Evolutionary conservation across 1,284 basidiomycete species (phyloP).

Genomic region (Cutaneotrichosporon dermatis): DNA sequence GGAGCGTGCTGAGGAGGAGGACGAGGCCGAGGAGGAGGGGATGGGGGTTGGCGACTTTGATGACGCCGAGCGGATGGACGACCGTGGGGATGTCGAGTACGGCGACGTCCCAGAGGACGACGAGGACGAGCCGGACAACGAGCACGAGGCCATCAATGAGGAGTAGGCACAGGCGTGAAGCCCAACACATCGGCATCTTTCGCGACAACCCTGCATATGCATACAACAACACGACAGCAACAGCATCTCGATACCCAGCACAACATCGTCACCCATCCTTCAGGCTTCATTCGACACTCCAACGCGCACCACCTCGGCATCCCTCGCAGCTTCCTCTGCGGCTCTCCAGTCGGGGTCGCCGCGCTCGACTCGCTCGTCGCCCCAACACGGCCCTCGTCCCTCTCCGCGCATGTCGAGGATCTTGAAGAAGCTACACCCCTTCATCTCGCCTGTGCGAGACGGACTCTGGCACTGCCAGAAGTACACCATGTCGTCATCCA

Average conservation of each 20-base stretch:
- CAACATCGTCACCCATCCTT: not conserved
- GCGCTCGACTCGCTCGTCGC: not conserved
- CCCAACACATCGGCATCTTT: too few species aligned
- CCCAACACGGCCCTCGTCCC: constrained; percentile 54
- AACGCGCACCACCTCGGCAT: too few species aligned
- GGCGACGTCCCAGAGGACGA: constrained; percentile 34
- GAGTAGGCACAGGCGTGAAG: not conserved
- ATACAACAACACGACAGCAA: not conserved
- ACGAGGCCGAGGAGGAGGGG: constrained; percentile 21
- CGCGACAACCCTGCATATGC: not conserved
- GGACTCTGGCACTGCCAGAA: constrained; percentile 86
- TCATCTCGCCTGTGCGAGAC: constrained; percentile 71
- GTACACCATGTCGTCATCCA: constrained; percentile 55
- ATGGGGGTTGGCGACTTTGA: constrained; percentile 27
- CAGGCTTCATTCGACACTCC: not conserved
- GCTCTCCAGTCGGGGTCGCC: too few species aligned
- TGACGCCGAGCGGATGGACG: constrained; percentile 28
- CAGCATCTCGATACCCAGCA: not conserved
- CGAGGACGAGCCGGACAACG: constrained; percentile 41
- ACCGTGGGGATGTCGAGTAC: constrained; percentile 37
- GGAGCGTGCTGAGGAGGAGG: constrained; percentile 16
- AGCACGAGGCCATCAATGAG: constrained; percentile 20
- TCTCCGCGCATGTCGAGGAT: constrained; percentile 71
- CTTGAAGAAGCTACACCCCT: constrained; percentile 77
- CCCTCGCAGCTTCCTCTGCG: too few species aligned